Conservation (phyloP, 805 yeast genomes). For the Barnettozyma botsteinii region DNA sequence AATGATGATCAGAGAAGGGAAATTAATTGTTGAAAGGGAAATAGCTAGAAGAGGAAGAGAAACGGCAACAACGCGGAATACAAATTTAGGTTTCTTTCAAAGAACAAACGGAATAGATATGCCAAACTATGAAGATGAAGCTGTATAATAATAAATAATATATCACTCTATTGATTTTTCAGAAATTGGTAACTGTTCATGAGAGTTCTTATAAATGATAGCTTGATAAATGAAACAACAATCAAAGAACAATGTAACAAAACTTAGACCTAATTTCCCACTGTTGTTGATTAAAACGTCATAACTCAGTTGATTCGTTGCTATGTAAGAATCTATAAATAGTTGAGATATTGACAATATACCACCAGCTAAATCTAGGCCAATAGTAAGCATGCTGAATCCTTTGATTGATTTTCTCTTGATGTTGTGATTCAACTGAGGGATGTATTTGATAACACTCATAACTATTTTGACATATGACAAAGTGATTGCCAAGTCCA, state of each 20-base stretch:
- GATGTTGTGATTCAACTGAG: conserved; percentile 82
- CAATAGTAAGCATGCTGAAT: conserved; percentile 58
- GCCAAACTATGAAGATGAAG: neutral
- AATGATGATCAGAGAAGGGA: conserved; percentile 20
- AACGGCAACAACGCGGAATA: too few relatives aligned
- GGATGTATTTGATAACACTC: conserved; percentile 53
- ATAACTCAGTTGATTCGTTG: conserved; percentile 22
- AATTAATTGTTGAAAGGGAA: conserved; percentile 22
- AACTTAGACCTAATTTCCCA: conserved; percentile 35
- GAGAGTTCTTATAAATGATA: conserved; percentile 18
- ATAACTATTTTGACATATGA: conserved; percentile 41
- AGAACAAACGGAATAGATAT: neutral
- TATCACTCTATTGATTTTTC: neutral
- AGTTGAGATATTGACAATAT: conserved; percentile 20
- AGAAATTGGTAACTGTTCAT: neutral
- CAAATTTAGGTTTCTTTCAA: too few relatives aligned
- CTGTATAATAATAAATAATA: neutral
- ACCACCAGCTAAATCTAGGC: conserved; percentile 34
- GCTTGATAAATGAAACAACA: conserved; percentile 35
- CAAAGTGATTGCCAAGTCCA: conserved; percentile 31
- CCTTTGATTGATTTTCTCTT: conserved; percentile 77
- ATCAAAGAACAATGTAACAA: conserved; percentile 34
- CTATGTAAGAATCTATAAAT: conserved; percentile 22
- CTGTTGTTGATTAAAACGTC: conserved; percentile 29
- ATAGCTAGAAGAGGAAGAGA: conserved; percentile 9